These are phyloP conservation scores for Penicillium bovifimosum DNA, from an alignment of 495 filamentous ascomycete species.

Conservation along the genomic window DNA sequence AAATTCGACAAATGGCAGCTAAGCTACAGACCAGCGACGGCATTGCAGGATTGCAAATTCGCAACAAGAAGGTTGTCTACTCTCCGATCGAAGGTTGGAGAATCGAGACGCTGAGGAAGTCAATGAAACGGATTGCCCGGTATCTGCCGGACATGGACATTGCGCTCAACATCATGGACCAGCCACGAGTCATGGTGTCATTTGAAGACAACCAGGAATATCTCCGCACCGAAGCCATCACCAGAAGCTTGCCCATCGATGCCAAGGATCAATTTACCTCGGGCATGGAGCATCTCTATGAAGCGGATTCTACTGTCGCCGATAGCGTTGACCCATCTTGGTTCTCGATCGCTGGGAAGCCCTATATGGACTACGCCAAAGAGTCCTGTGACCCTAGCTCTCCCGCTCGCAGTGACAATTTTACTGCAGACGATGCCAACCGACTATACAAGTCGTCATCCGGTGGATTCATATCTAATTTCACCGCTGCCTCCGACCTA, in stretches of 20 bases:
- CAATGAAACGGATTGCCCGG: slow-evolving; percentile 53
- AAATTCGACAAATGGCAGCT: slow-evolving; percentile 48
- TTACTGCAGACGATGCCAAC: slow-evolving; percentile 32
- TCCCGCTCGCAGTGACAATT: slow-evolving; percentile 43
- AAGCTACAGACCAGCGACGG: slow-evolving; percentile 46
- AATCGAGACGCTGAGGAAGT: slow-evolving; percentile 53
- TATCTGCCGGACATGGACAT: slow-evolving; percentile 68
- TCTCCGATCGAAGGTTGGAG: slow-evolving; percentile 56
- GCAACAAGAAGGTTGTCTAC: slow-evolving; percentile 48
- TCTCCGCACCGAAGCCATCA: slow-evolving; percentile 49
- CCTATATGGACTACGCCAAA: slow-evolving; percentile 58
- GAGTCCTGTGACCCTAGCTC: slow-evolving; percentile 57
- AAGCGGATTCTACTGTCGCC: slow-evolving; percentile 16
- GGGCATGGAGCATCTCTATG: slow-evolving; percentile 23
- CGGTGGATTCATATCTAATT: slow-evolving; percentile 62
- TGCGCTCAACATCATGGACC: slow-evolving; percentile 63
- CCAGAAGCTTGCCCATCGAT: slow-evolving; percentile 34
- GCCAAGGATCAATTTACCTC: slow-evolving; percentile 34
- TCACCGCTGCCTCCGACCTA: slow-evolving; percentile 58
- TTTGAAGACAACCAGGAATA: slow-evolving; percentile 59
- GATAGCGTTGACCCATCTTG: slow-evolving; percentile 17
- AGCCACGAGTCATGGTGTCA: slow-evolving; percentile 59
- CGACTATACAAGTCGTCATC: slow-evolving; percentile 26
- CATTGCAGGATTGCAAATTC: slow-evolving; percentile 51
- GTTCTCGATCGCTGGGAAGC: slow-evolving; percentile 28